phyloP scores from a whole-genome alignment of 2,329 filamentous ascomycete species.

The Phoma sp. region DNA sequence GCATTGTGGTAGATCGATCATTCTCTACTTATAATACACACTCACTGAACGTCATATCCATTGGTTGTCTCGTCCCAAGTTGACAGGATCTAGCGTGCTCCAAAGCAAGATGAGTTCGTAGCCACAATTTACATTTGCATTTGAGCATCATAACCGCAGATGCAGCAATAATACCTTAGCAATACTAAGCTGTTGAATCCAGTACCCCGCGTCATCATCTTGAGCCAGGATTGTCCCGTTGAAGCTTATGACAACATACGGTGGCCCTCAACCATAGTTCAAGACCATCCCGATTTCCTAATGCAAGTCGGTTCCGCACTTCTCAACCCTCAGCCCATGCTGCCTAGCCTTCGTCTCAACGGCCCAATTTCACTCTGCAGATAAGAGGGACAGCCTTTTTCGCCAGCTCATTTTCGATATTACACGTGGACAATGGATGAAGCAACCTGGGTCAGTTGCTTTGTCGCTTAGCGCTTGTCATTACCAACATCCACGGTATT shows the following conservation, averaged over 20 bases:
- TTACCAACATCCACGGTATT: neutral
- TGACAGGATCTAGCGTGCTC: too few relatives aligned
- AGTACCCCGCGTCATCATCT: too few relatives aligned
- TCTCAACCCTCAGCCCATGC: neutral
- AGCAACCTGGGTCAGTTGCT: neutral
- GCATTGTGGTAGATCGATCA: too few relatives aligned
- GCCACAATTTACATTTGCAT: neutral
- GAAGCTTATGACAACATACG: neutral
- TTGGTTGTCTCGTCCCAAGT: too few relatives aligned
- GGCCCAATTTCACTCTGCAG: neutral
- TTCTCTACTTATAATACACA: too few relatives aligned
- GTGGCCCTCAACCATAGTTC: constrained; percentile 12
- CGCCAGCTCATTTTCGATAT: neutral
- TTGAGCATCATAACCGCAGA: neutral
- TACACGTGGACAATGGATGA: neutral
- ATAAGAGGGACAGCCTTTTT: neutral
- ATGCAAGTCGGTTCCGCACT: neutral
- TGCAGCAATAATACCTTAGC: neutral
- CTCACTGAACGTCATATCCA: too few relatives aligned
- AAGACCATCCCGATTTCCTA: neutral
- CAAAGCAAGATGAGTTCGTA: neutral
- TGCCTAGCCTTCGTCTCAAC: neutral
- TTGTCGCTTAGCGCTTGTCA: neutral
- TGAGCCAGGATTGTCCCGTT: neutral
- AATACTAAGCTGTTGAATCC: neutral